Conservation (phyloP, 768 basidiomycete genomes). For the Macrocybe gigantea region DNA sequence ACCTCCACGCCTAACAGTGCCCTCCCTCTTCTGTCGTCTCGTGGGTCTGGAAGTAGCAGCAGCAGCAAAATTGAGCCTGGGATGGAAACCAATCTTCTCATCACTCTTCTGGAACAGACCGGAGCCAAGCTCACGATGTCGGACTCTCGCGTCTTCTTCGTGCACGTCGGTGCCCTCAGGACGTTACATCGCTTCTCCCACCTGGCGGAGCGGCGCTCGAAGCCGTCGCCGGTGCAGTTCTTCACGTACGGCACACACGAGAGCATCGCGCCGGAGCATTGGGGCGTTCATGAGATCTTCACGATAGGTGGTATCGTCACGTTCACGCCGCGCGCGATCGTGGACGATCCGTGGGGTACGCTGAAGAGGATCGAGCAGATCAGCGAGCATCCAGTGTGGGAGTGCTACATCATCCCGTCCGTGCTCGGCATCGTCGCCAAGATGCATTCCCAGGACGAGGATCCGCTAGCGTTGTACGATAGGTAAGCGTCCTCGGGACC, state of each 20-base stretch:
- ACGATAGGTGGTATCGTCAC: constrained; percentile 65
- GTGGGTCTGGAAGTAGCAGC: neutral
- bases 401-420: constrained; percentile 59
- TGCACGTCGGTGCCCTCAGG: constrained; percentile 54
- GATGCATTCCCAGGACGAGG: constrained; percentile 26
- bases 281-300: constrained; percentile 56
- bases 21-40: too few species aligned
- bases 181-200: constrained; percentile 43
- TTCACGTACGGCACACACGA: constrained; percentile 65
- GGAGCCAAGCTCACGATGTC: constrained; percentile 30
- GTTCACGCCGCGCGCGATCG: constrained; percentile 58
- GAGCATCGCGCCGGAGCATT: constrained; percentile 39
- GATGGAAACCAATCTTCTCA: constrained; percentile 39
- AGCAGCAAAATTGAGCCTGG: constrained; percentile 19
- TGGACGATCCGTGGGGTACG: constrained; percentile 45
- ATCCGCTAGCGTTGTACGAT: constrained; percentile 35
- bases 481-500: constrained; percentile 22
- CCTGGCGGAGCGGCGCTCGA: constrained; percentile 40
- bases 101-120: constrained; percentile 36
- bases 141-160: constrained; percentile 49
- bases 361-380: constrained; percentile 44
- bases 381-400: constrained; percentile 61
- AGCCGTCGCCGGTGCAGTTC: constrained; percentile 46
- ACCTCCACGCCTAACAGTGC: too few species aligned
- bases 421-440: constrained; percentile 53